phyloP scores from a whole-genome alignment of 176 grass and related monocot genomes.

The Metroxylon sagu region DNA sequence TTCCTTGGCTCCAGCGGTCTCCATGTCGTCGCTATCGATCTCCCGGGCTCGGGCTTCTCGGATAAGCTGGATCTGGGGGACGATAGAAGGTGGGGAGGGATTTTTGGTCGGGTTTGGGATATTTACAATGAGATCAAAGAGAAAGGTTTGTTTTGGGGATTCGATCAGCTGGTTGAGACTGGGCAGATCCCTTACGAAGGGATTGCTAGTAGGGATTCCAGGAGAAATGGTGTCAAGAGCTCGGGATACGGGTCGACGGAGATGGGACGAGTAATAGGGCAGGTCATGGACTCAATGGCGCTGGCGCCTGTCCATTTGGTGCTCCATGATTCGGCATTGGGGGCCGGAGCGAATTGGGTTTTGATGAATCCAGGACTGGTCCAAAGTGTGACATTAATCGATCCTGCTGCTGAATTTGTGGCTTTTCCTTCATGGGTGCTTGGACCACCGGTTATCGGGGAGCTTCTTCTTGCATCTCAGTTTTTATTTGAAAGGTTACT shows the following conservation, averaged over 20 bases:
- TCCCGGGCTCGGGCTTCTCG: constrained; percentile 57
- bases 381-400: constrained; percentile 56
- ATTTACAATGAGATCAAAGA: constrained; percentile 40
- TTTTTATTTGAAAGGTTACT: constrained; percentile 45
- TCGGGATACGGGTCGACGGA: constrained; percentile 30
- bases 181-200: constrained; percentile 60
- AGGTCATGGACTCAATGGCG: constrained; percentile 39
- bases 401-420: constrained; percentile 30
- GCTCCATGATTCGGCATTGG: constrained; percentile 59
- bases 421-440: constrained; percentile 68
- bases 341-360: constrained; percentile 36
- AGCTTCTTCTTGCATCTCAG: constrained; percentile 38
- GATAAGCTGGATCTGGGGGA: background rate
- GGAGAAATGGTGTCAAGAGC: background rate
- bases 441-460: constrained; percentile 41
- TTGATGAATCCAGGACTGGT: constrained; percentile 28
- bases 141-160: constrained; percentile 68
- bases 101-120: constrained; percentile 20
- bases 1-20: constrained; percentile 28
- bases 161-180: constrained; percentile 67
- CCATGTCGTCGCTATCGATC: constrained; percentile 37
- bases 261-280: constrained; percentile 27
- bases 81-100: background rate
- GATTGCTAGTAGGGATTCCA: background rate
- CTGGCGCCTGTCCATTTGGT: constrained; percentile 56